Evolutionary conservation across 352 stramenopile genomes (phyloP).

Genomic region (Plasmopara viticola): DNA sequence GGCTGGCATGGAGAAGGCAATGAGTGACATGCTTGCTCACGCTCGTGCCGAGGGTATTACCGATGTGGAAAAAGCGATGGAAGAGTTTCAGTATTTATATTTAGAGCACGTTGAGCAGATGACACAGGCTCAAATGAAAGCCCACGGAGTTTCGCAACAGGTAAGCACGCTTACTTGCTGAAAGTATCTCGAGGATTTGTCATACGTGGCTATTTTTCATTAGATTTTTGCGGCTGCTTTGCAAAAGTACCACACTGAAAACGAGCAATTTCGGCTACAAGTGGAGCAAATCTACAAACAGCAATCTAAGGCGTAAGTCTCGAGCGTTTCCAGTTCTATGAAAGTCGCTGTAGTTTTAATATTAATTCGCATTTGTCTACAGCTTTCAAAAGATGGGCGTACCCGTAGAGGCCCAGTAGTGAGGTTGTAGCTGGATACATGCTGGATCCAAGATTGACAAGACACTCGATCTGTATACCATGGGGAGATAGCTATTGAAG

Average conservation of each 20-base stretch:
- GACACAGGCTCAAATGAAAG: slow-evolving; percentile 60
- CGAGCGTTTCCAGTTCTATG: background rate
- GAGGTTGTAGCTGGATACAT: background rate
- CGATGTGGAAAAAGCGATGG: slow-evolving; percentile 57
- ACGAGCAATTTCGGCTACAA: slow-evolving; percentile 56
- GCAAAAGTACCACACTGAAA: slow-evolving; percentile 62
- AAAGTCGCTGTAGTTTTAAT: slow-evolving; percentile 2
- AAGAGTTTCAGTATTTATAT: slow-evolving; percentile 75
- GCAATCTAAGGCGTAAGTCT: slow-evolving; percentile 60
- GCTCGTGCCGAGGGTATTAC: slow-evolving; percentile 66
- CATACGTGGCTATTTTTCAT: background rate
- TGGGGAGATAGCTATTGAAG: no score
- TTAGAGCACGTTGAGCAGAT: slow-evolving; percentile 70
- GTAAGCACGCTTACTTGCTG: slow-evolving; percentile 14
- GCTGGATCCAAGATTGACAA: no score
- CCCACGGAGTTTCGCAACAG: slow-evolving; percentile 51
- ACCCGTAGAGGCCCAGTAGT: slow-evolving; percentile 45
- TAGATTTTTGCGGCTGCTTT: slow-evolving; percentile 62
- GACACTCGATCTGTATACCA: no score
- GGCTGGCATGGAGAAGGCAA: slow-evolving; percentile 71
- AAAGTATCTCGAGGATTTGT: background rate
- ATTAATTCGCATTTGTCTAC: background rate
- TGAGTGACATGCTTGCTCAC: slow-evolving; percentile 68
- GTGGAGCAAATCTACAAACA: slow-evolving; percentile 65
- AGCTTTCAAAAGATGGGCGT: slow-evolving; percentile 72